A percentile compares a stretch with the other conserved stretches of the same genome.
These are phyloP conservation scores for Penicillium sp. DNA, from an alignment of 2,329 filamentous ascomycete species.

Conservation along the genomic window DNA sequence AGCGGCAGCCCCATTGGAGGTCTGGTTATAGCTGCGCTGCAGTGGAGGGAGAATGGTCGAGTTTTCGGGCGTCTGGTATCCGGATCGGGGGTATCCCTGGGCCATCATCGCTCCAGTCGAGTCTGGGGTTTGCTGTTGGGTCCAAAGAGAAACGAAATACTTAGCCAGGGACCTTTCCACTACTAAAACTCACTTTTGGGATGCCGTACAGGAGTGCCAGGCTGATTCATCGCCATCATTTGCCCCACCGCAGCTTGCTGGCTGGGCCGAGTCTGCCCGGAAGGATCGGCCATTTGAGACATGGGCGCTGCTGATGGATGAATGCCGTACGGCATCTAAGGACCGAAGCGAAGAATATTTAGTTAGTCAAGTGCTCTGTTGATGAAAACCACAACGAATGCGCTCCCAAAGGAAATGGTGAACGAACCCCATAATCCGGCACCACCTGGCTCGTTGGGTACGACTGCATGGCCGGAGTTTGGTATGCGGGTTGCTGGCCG, in stretches of 20 bases:
- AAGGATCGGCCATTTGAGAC: constrained; percentile 38
- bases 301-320: constrained; percentile 34
- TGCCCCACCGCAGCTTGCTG: constrained; percentile 42
- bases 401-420: not conserved
- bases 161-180: constrained; percentile 29
- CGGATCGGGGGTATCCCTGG: constrained; percentile 37
- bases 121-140: constrained; percentile 34
- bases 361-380: constrained; percentile 16
- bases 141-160: constrained; percentile 26
- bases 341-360: not conserved
- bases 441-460: constrained; percentile 40
- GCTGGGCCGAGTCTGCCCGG: constrained; percentile 33
- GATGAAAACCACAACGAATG: not conserved
- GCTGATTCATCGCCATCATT: constrained; percentile 39
- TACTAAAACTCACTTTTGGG: constrained; percentile 25
- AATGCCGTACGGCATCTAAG: constrained; percentile 39
- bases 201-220: constrained; percentile 42
- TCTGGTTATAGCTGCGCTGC: constrained; percentile 34
- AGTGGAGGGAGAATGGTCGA: constrained; percentile 40
- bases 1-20: constrained; percentile 30
- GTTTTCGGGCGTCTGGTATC: constrained; percentile 30
- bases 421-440: constrained; percentile 40
- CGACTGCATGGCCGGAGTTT: constrained; percentile 35
- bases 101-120: constrained; percentile 40
- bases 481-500: constrained; percentile 35